phyloP scores from a whole-genome alignment of 441 rosid species.

The Omphalea diandra region DNA sequence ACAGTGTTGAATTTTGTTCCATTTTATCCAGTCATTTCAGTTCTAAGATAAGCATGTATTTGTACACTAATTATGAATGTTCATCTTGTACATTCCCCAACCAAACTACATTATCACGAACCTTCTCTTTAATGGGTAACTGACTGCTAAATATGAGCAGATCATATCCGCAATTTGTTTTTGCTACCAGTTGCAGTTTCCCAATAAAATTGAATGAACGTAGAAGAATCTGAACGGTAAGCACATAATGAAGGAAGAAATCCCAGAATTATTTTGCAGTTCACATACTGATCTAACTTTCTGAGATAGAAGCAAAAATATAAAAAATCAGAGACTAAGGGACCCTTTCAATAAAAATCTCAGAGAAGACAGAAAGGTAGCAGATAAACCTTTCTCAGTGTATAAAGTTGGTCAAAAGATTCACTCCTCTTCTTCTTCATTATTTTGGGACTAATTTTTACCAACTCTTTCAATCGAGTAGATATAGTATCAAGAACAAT shows the following conservation, averaged over 20 bases:
- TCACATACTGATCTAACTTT: neutral
- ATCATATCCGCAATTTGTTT: neutral
- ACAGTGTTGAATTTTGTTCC: neutral
- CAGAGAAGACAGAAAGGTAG: no score
- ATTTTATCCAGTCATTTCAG: slow-evolving; percentile 8
- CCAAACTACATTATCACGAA: neutral
- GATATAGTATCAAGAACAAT: no score
- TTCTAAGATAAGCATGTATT: slow-evolving; percentile 17
- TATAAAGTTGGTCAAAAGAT: no score
- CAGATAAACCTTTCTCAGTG: no score
- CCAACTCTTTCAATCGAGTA: no score
- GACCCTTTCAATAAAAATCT: no score
- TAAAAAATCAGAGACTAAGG: no score
- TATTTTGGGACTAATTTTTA: no score
- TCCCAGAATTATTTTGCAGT: neutral
- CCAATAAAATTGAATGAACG: neutral
- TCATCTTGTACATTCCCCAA: slow-evolving; percentile 8
- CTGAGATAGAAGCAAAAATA: neutral
- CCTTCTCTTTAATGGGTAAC: neutral
- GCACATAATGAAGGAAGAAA: neutral
- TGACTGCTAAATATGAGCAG: neutral
- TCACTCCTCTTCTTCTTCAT: no score
- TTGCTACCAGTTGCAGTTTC: neutral
- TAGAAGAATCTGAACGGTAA: neutral
- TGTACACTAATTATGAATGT: slow-evolving; percentile 13